Percentiles rank a stretch among this genome's conserved stretches.
These are phyloP conservation scores for Stephanodiscus minutulus DNA, from an alignment of 108 stramenopile species.

Conservation along the genomic window DNA sequence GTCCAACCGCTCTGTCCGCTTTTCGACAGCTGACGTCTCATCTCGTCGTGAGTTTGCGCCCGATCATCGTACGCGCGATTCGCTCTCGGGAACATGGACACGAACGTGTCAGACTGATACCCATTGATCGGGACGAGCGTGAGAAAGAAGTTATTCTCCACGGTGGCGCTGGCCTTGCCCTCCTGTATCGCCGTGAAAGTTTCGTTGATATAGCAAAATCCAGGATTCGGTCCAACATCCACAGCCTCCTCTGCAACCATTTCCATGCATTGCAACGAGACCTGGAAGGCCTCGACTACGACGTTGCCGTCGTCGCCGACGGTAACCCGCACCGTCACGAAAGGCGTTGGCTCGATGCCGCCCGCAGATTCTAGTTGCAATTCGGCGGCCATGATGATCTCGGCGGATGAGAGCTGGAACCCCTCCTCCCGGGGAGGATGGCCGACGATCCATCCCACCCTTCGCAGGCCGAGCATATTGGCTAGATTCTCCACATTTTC, in stretches of 20 bases:
- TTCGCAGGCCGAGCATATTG: conserved; percentile 71
- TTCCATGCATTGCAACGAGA: conserved; percentile 94
- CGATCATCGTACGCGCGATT: conserved; percentile 85
- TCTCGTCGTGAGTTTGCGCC: conserved; percentile 75
- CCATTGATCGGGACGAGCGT: conserved; percentile 93
- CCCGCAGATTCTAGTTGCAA: conserved; percentile 93
- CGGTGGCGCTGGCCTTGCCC: conserved; percentile 88
- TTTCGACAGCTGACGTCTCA: conserved; percentile 86
- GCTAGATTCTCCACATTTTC: conserved; percentile 87
- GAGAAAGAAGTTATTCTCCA: conserved; percentile 96
- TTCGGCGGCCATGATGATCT: conserved; percentile 94
- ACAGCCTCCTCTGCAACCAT: conserved; percentile 98
- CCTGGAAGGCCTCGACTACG: conserved; percentile 93
- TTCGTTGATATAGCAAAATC: conserved; percentile 88
- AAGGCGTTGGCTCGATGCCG: conserved; percentile 95
- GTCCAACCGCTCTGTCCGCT: conserved; percentile 90
- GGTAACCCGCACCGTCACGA: conserved; percentile 92
- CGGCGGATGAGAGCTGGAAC: conserved; percentile 86
- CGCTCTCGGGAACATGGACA: conserved; percentile 79
- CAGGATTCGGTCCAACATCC: conserved; percentile 80
- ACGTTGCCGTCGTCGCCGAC: conserved; percentile 79
- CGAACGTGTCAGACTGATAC: conserved; percentile 85
- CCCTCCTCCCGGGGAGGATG: conserved; percentile 94
- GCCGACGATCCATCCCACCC: conserved; percentile 97
- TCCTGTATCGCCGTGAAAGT: conserved; percentile 98